Evolutionary conservation across 2,329 filamentous ascomycete species (phyloP).

Genomic region (Xylariaceae sp.): DNA sequence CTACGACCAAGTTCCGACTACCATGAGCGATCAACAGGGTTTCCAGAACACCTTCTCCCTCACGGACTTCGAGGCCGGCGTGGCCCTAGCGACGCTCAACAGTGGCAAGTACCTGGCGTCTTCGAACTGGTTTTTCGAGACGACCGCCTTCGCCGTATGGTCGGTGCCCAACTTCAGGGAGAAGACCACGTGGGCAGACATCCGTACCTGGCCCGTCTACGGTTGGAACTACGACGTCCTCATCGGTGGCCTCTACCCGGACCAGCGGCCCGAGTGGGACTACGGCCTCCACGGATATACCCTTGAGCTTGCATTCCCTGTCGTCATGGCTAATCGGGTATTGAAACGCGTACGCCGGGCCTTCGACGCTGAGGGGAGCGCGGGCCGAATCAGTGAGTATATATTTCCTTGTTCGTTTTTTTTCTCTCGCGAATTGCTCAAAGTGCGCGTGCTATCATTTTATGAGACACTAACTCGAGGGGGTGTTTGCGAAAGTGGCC

Average conservation of each 20-base stretch:
- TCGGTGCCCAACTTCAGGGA: constrained; percentile 48
- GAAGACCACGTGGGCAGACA: constrained; percentile 41
- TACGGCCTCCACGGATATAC: constrained; percentile 43
- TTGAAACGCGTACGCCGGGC: constrained; percentile 43
- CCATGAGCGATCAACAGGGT: constrained; percentile 39
- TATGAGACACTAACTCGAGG: constrained; percentile 11
- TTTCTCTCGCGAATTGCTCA: background rate
- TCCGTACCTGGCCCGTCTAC: constrained; percentile 44
- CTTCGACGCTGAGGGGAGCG: constrained; percentile 40
- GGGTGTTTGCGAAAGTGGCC: constrained; percentile 36
- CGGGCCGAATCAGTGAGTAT: constrained; percentile 14
- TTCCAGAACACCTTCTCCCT: constrained; percentile 50
- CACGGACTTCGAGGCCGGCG: constrained; percentile 38
- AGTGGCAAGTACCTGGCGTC: constrained; percentile 42
- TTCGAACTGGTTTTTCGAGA: constrained; percentile 45
- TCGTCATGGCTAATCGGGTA: constrained; percentile 45
- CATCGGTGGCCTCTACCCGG: constrained; percentile 46
- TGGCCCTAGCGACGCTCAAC: constrained; percentile 40
- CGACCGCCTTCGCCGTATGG: constrained; percentile 45
- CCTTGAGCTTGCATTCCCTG: constrained; percentile 46
- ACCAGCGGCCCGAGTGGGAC: constrained; percentile 46
- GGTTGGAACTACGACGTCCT: constrained; percentile 50
- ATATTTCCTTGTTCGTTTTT: background rate
- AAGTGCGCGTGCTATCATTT: background rate
- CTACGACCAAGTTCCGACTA: constrained; percentile 42